A percentile compares a stretch with the other conserved stretches of the same genome.
Evolutionary conservation across 2,329 filamentous ascomycete genomes (phyloP).

Genomic region (Emmonsia crescens): DNA sequence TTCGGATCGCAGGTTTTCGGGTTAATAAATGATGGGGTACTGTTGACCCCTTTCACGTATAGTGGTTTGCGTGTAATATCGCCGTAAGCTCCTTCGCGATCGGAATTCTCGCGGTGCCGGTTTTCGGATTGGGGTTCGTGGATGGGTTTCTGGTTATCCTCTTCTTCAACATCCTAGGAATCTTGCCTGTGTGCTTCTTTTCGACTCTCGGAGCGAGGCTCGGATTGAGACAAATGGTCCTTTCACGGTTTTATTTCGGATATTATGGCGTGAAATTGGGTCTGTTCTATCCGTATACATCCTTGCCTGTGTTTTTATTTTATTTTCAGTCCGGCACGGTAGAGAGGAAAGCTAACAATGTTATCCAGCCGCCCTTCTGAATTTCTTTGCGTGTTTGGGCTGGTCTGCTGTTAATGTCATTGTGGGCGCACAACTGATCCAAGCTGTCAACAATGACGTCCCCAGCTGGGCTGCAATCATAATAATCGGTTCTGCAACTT

Average conservation of each 20-base stretch:
- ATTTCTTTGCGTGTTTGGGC: conserved; percentile 61
- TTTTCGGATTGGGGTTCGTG: conserved; percentile 2
- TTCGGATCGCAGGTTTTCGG: not conserved
- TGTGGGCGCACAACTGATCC: conserved; percentile 65
- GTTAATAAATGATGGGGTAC: not conserved
- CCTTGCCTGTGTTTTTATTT: not conserved
- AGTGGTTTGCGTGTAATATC: conserved; percentile 1
- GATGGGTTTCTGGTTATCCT: conserved; percentile 6
- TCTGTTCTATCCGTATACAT: conserved; percentile 25
- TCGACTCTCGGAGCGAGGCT: conserved; percentile 65
- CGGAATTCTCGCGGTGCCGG: conserved; percentile 1
- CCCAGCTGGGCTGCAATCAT: conserved; percentile 63
- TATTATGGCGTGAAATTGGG: conserved; percentile 59
- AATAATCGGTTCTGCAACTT: conserved; percentile 57
- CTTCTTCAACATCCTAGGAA: conserved; percentile 2
- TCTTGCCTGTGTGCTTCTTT: conserved; percentile 43
- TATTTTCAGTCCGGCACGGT: not conserved
- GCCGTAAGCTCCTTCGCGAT: conserved; percentile 1
- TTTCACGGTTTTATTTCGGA: conserved; percentile 45
- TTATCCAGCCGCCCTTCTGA: conserved; percentile 43
- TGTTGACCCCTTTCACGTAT: not conserved
- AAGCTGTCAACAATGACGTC: conserved; percentile 55
- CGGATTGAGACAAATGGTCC: conserved; percentile 67
- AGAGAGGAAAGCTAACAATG: conserved; percentile 6
- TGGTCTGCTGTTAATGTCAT: conserved; percentile 72